Evolutionary conservation across 371 early-diverging fungal genomes (phyloP).

Genomic region (Apophysomyces elegans): DNA sequence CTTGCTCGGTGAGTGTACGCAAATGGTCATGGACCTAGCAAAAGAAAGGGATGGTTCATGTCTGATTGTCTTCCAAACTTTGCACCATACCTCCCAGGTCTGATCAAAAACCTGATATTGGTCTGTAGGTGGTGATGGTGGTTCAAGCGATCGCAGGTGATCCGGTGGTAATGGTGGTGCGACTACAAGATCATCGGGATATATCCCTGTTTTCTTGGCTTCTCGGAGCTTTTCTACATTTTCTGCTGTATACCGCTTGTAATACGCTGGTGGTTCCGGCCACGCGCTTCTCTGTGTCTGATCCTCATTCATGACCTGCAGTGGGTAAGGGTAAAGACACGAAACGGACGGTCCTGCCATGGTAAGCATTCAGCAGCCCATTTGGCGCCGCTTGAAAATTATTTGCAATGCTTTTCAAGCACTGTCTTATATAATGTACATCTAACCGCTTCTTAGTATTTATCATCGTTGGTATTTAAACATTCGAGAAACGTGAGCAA

Average conservation of each 20-base stretch:
- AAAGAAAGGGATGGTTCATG: background rate
- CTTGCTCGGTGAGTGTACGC: conserved; percentile 66
- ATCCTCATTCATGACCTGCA: conserved; percentile 20
- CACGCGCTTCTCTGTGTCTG: conserved; percentile 55
- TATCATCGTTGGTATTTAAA: no score
- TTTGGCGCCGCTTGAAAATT: no score
- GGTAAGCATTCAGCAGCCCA: no score
- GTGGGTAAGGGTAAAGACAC: no score
- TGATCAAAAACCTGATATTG: conserved; percentile 75
- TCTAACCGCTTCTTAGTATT: no score
- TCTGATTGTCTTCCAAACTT: background rate
- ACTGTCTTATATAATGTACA: no score
- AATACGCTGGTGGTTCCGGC: conserved; percentile 75
- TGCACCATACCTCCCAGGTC: conserved; percentile 58
- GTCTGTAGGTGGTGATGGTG: conserved; percentile 67
- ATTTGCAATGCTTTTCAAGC: no score
- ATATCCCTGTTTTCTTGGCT: conserved; percentile 25
- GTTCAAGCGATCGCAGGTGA: conserved; percentile 50
- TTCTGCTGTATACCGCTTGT: conserved; percentile 64
- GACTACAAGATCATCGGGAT: conserved; percentile 31
- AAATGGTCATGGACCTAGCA: conserved; percentile 63
- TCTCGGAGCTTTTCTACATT: conserved; percentile 55
- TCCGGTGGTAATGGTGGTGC: conserved; percentile 53
- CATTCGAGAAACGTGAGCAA: no score
- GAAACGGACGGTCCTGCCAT: no score